Conservation (phyloP, 164 flowering plant genomes). For the Buxus sempervirens region DNA sequence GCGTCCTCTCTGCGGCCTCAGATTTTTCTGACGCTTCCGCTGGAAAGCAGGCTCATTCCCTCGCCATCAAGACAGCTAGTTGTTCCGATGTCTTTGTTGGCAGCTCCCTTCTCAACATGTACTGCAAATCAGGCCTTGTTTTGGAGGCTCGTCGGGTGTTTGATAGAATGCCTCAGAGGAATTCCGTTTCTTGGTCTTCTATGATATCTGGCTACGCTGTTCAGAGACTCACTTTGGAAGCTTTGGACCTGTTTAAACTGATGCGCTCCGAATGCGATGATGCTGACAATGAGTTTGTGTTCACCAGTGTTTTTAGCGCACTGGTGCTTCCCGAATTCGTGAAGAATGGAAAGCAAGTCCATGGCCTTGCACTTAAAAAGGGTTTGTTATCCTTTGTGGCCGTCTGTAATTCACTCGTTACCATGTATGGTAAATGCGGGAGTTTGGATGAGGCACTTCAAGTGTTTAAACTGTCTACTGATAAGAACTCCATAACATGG, state of each 20-base stretch:
- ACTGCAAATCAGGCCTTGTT: conserved; percentile 54
- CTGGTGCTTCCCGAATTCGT: conserved; percentile 32
- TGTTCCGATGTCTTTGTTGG: conserved; percentile 59
- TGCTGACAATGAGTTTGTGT: conserved; percentile 50
- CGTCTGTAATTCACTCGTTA: conserved; percentile 61
- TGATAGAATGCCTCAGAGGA: conserved; percentile 68
- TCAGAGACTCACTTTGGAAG: conserved; percentile 37
- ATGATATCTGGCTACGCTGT: conserved; percentile 81
- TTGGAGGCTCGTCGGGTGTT: conserved; percentile 57
- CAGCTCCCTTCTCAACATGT: conserved; percentile 58
- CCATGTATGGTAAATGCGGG: conserved; percentile 71
- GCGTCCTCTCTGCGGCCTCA: conserved; percentile 58
- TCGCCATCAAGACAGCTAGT: conserved; percentile 36
- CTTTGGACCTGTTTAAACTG: conserved; percentile 40
- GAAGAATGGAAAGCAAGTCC: conserved; percentile 46
- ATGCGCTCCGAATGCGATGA: conserved; percentile 32
- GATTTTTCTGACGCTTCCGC: conserved; percentile 14
- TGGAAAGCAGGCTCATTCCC: conserved; percentile 53
- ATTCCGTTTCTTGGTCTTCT: conserved; percentile 70
- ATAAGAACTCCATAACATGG: conserved; percentile 79
- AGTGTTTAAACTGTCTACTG: conserved; percentile 39
- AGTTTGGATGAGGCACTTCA: conserved; percentile 45
- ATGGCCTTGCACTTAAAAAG: conserved; percentile 44
- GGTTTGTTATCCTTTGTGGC: conserved; percentile 47
- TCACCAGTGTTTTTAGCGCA: conserved; percentile 65